These are phyloP conservation scores for Backusella morwellensis DNA, from an alignment of 192 early-diverging fungal species.

Conservation along the genomic window DNA sequence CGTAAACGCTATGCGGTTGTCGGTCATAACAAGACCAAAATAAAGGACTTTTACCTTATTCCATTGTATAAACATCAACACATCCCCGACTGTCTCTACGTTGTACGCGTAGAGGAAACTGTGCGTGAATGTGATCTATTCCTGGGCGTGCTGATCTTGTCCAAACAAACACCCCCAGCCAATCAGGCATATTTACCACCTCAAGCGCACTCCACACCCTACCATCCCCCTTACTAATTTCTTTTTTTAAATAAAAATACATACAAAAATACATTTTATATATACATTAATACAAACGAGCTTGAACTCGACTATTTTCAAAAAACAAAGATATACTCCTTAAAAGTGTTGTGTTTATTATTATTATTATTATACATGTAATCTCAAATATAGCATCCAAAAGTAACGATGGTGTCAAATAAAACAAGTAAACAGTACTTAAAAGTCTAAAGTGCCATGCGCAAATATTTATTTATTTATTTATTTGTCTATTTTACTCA, in stretches of 20 bases:
- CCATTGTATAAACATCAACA: slow-evolving; percentile 53
- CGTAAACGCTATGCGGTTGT: slow-evolving; percentile 66
- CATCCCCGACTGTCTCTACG: slow-evolving; percentile 56
- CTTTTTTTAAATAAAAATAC: slow-evolving; percentile 12
- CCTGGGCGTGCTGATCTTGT: slow-evolving; percentile 55
- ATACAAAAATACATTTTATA: too few species aligned
- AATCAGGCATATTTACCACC: not conserved
- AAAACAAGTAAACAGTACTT: too few species aligned
- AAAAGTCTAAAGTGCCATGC: not conserved
- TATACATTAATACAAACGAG: too few species aligned
- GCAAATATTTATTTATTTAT: not conserved
- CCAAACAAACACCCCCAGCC: not conserved
- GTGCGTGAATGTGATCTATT: slow-evolving; percentile 44
- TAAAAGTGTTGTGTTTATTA: not conserved
- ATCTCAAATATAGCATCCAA: too few species aligned
- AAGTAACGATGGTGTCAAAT: not conserved
- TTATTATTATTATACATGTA: not conserved
- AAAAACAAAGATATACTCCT: not conserved
- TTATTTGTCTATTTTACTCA: not conserved
- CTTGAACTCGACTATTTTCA: too few species aligned
- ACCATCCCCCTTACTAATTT: slow-evolving; percentile 5
- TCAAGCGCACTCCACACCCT: not conserved
- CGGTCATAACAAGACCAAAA: slow-evolving; percentile 55
- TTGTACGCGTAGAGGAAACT: slow-evolving; percentile 42
- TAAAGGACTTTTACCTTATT: slow-evolving; percentile 79